Evolutionary conservation across 345 rosid genomes (phyloP).

Genomic region (Eucalyptus tenuipes): DNA sequence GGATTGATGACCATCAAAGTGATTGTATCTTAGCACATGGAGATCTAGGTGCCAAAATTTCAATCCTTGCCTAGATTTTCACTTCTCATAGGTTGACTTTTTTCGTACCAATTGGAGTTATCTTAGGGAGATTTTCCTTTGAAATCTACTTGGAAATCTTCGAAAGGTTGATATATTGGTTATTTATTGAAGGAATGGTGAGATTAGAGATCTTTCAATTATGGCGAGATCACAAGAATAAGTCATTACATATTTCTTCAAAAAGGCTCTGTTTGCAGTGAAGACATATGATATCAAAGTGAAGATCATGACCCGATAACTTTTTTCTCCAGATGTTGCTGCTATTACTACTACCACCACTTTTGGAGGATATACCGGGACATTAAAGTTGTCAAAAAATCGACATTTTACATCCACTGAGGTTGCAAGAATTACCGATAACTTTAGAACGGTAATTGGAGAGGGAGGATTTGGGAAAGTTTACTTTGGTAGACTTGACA

Average conservation of each 20-base stretch:
- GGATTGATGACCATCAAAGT: too few relatives aligned
- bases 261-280: background rate
- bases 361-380: background rate
- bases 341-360: background rate
- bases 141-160: background rate
- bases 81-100: too few relatives aligned
- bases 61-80: too few relatives aligned
- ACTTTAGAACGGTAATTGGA: background rate
- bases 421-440: slow-evolving; percentile 1
- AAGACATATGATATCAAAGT: background rate
- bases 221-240: background rate
- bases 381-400: background rate
- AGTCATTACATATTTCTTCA: background rate
- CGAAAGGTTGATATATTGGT: too few relatives aligned
- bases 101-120: background rate
- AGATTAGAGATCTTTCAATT: background rate
- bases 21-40: too few relatives aligned
- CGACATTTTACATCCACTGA: slow-evolving; percentile 1
- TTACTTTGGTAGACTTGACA: slow-evolving; percentile 1
- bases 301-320: background rate
- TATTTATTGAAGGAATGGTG: too few relatives aligned
- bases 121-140: background rate
- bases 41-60: too few relatives aligned
- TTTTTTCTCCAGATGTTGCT: background rate
- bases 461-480: slow-evolving; percentile 17